These are phyloP conservation scores for Naganishia vishniacii DNA, from an alignment of 768 basidiomycete species.

Conservation along the genomic window DNA sequence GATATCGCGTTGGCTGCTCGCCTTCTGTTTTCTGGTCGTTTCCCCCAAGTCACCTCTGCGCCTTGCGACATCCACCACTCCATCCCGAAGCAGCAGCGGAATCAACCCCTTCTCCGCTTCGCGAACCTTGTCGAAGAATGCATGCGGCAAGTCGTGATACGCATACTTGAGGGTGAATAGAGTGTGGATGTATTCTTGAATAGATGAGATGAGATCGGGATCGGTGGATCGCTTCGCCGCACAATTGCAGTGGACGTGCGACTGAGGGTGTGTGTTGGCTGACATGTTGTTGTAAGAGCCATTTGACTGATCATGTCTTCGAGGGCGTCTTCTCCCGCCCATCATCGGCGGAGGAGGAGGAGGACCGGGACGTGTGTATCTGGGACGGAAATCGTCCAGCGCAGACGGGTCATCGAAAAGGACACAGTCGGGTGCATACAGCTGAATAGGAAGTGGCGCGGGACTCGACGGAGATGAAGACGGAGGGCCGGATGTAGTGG, in stretches of 20 bases:
- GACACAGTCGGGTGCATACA: slow-evolving; percentile 16
- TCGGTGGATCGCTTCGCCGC: slow-evolving; percentile 15
- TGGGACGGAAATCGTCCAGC: slow-evolving; percentile 14
- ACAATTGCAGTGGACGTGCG: slow-evolving; percentile 15
- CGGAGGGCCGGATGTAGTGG: slow-evolving; percentile 7
- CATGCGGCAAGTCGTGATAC: slow-evolving; percentile 14
- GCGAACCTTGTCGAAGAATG: slow-evolving; percentile 16
- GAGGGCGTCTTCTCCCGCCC: neutral
- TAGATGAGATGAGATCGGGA: slow-evolving; percentile 3
- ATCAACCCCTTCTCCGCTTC: slow-evolving; percentile 17
- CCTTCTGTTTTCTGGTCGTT: neutral
- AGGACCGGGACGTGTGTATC: slow-evolving; percentile 14
- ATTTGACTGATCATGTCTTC: neutral
- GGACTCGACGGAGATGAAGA: neutral
- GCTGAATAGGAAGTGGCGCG: slow-evolving; percentile 11
- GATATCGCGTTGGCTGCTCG: neutral
- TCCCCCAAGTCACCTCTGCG: slow-evolving; percentile 11
- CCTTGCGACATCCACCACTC: slow-evolving; percentile 11
- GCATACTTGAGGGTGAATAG: slow-evolving; percentile 19
- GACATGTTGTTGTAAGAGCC: neutral
- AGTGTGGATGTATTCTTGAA: slow-evolving; percentile 11
- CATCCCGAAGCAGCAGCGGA: slow-evolving; percentile 8
- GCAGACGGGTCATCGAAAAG: slow-evolving; percentile 11
- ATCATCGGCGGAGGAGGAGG: neutral
- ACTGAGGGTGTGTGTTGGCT: neutral